Evolutionary conservation across 176 grass and related monocot genomes (phyloP), one percentile per base, ranked within the genome.

Genomic region (Pontederia paniculata): DNA sequence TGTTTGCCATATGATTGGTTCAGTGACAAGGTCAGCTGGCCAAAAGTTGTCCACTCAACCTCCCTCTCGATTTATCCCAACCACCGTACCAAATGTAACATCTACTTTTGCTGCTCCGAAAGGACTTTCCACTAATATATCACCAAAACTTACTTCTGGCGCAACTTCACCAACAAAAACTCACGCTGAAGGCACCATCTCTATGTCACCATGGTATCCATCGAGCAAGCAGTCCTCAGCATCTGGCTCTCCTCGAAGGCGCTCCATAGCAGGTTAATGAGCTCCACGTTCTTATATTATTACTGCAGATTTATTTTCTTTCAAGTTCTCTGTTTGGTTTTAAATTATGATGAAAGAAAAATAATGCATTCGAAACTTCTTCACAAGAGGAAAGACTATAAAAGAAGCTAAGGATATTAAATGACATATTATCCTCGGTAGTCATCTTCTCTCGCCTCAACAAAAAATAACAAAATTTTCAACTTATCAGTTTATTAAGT

Each of bases 151-250:
- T 72, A 68, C 74, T 54, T 98, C 93, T 69, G 80, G 93, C 74
- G 48, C 80, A 12, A 76, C 74, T 25, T 91, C 93, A 11, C 93
- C 93, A 41, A 75, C 74, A n/a, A 91, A 68, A 84, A 44, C 54
- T 72, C 74, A 70, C 57, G 73, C 80, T 21, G 80, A 91, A 60
- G 78, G 70, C 28, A 58, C 68, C 45, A 74, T 81, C 71, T 67
- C 80, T 20, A 90, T 88, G 80, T 84, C 94, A 62, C 94, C 87
- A 67, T 98, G 83, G 94, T 87, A 84, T 60, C 83, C 80, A 65
- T 98, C 94, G 47, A 91, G 80, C 72, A 88, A 88, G 72, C 94
- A 86, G 44, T 88, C 94, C 23, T 88, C 86, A 15, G 80, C 87
- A 67, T 83, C 80, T 44, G 81, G 58, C 53, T 93, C 94, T 52